These are phyloP conservation scores for Salix suchowensis DNA, from an alignment of 345 rosid genomes.

Conservation along the genomic window DNA sequence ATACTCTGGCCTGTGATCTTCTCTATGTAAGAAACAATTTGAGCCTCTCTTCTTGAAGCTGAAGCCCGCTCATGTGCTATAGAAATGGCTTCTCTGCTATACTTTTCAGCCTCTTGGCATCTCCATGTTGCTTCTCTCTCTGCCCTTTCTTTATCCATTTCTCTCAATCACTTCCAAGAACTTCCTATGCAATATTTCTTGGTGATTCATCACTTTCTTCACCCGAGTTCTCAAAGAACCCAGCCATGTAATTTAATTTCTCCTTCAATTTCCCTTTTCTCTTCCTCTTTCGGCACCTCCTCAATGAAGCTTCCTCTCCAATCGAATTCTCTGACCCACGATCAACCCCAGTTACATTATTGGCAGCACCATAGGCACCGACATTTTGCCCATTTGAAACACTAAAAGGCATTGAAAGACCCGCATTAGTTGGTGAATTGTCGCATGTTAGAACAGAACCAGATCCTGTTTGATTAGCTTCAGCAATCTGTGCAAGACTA, in stretches of 20 bases:
- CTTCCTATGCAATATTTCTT: slow-evolving; percentile 37
- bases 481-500: slow-evolving; percentile 20
- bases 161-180: slow-evolving; percentile 41
- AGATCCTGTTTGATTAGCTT: slow-evolving; percentile 32
- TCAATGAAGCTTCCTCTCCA: slow-evolving; percentile 22
- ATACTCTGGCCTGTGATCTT: slow-evolving; percentile 40
- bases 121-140: slow-evolving; percentile 42
- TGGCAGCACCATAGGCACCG: slow-evolving; percentile 4
- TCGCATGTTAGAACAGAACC: slow-evolving; percentile 37
- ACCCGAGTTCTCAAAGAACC: slow-evolving; percentile 38
- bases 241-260: slow-evolving; percentile 15
- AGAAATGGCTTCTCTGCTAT: slow-evolving; percentile 34
- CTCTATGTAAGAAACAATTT: slow-evolving; percentile 34
- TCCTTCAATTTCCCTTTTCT: slow-evolving; percentile 35
- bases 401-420: slow-evolving; percentile 1
- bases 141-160: slow-evolving; percentile 35
- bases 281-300: slow-evolving; percentile 28
- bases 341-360: slow-evolving; percentile 17
- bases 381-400: slow-evolving; percentile 9
- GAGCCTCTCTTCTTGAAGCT: slow-evolving; percentile 42
- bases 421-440: slow-evolving; percentile 20
- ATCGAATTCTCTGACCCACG: slow-evolving; percentile 32
- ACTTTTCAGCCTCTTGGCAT: slow-evolving; percentile 27
- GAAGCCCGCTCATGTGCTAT: slow-evolving; percentile 37
- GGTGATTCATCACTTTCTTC: slow-evolving; percentile 45